Percentiles rank a stretch among this genome's conserved stretches.
These are phyloP conservation scores for Globisporangium nunn DNA, from an alignment of 352 stramenopile genomes.

Conservation along the genomic window DNA sequence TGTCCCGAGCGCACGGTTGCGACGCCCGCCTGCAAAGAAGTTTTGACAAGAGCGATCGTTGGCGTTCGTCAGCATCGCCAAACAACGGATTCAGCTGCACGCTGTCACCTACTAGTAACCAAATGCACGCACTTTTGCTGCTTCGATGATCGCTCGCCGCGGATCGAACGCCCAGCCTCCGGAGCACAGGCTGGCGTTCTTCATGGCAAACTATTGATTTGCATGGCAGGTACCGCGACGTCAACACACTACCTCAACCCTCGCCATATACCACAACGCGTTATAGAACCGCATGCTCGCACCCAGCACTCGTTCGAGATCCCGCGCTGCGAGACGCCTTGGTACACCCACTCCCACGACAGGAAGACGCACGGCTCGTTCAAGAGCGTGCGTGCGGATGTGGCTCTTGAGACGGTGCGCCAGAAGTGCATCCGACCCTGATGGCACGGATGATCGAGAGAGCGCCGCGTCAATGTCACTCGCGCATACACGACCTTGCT, in stretches of 20 bases:
- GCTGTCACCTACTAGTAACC: background rate
- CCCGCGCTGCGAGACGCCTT: constrained; percentile 70
- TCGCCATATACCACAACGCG: too few species aligned
- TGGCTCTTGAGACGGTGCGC: constrained; percentile 57
- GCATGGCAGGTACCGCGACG: background rate
- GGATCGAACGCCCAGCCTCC: constrained; percentile 67
- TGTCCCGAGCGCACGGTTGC: constrained; percentile 68
- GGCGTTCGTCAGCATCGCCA: background rate
- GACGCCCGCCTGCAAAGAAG: constrained; percentile 29
- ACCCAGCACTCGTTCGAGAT: constrained; percentile 83
- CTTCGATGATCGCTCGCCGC: constrained; percentile 66
- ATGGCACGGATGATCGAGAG: background rate
- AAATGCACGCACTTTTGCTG: constrained; percentile 36
- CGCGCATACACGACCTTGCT: background rate
- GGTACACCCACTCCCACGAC: constrained; percentile 83
- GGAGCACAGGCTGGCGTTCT: constrained; percentile 58
- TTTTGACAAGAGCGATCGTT: too few species aligned
- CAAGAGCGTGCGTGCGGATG: constrained; percentile 14
- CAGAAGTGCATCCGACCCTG: constrained; percentile 78
- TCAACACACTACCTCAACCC: background rate
- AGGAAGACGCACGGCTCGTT: constrained; percentile 64
- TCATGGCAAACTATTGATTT: constrained; percentile 63
- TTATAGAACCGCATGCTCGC: background rate
- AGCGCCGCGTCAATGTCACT: background rate
- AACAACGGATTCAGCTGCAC: background rate